A percentile compares a stretch with the other conserved stretches of the same genome.
phyloP scores from a whole-genome alignment of 2,329 filamentous ascomycete genomes.

The Penicillium sp. region DNA sequence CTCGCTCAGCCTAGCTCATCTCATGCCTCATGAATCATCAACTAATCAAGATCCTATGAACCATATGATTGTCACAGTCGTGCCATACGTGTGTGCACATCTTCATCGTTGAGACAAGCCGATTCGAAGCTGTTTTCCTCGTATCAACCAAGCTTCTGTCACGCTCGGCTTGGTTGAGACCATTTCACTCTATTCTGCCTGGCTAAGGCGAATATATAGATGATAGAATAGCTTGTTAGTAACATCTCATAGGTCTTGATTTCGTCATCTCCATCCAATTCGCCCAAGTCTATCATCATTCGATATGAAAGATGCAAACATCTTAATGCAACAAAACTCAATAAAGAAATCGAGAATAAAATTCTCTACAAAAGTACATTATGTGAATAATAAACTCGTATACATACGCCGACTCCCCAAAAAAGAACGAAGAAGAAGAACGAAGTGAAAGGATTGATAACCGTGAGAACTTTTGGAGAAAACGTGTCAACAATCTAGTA shows the following conservation, averaged over 20 bases:
- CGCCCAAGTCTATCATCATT: neutral
- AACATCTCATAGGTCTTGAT: neutral
- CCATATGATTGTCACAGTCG: too few species aligned
- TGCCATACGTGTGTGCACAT: too few species aligned
- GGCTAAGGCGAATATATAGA: too few species aligned
- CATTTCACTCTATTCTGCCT: too few species aligned
- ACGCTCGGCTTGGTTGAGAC: neutral
- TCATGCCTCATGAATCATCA: too few species aligned
- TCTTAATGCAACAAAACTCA: neutral
- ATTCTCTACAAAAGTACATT: conserved; percentile 7
- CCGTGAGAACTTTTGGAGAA: conserved; percentile 11
- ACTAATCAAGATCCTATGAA: too few species aligned
- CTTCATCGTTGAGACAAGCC: neutral
- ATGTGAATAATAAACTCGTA: neutral
- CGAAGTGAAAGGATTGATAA: neutral
- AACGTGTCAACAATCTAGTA: conserved; percentile 56
- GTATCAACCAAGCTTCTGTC: too few species aligned
- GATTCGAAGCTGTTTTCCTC: too few species aligned
- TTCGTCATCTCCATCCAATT: neutral
- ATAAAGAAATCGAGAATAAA: neutral
- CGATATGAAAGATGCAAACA: neutral
- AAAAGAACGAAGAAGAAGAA: conserved; percentile 13
- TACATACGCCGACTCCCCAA: conserved; percentile 15
- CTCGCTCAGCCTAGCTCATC: too few species aligned
- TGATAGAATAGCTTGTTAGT: too few species aligned